These are phyloP conservation scores for Diaporthe nobilis DNA, from an alignment of 2,329 filamentous ascomycete genomes.

Conservation along the genomic window DNA sequence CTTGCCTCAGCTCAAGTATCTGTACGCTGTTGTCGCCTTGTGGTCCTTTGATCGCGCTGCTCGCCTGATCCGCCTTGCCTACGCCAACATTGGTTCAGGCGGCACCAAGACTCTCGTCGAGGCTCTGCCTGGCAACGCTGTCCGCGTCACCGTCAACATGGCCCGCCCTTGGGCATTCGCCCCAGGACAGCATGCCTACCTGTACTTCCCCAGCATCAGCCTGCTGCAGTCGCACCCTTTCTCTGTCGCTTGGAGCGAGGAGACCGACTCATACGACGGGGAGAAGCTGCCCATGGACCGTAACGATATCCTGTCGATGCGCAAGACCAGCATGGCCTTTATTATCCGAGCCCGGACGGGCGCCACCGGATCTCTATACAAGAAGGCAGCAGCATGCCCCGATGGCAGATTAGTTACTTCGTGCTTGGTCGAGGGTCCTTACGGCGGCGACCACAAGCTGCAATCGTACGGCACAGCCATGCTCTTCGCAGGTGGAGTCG, in stretches of 20 bases:
- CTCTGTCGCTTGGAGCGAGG: slow-evolving; percentile 83
- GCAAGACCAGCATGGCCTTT: slow-evolving; percentile 78
- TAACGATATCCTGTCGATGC: slow-evolving; percentile 70
- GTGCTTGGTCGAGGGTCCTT: slow-evolving; percentile 82
- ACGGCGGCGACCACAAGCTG: slow-evolving; percentile 79
- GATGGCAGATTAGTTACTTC: slow-evolving; percentile 73
- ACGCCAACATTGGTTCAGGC: slow-evolving; percentile 76
- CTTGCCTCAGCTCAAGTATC: slow-evolving; percentile 69
- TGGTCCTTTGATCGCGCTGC: slow-evolving; percentile 76
- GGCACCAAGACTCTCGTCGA: slow-evolving; percentile 80
- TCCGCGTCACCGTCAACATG: slow-evolving; percentile 80
- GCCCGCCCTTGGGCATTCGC: slow-evolving; percentile 82
- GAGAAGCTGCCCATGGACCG: slow-evolving; percentile 73
- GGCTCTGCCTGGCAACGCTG: slow-evolving; percentile 81
- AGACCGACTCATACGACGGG: slow-evolving; percentile 64
- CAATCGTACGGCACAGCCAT: slow-evolving; percentile 84
- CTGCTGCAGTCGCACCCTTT: slow-evolving; percentile 85
- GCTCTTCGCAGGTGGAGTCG: slow-evolving; percentile 85
- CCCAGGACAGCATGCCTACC: slow-evolving; percentile 83
- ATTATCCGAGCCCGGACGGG: slow-evolving; percentile 81
- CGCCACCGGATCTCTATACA: slow-evolving; percentile 78
- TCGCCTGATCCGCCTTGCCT: slow-evolving; percentile 72
- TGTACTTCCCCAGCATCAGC: slow-evolving; percentile 82
- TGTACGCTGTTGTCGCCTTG: slow-evolving; percentile 74
- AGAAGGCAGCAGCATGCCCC: slow-evolving; percentile 73